These are phyloP conservation scores for Saccharomycopsis sp. DNA, from an alignment of 805 yeast species.

Conservation along the genomic window DNA sequence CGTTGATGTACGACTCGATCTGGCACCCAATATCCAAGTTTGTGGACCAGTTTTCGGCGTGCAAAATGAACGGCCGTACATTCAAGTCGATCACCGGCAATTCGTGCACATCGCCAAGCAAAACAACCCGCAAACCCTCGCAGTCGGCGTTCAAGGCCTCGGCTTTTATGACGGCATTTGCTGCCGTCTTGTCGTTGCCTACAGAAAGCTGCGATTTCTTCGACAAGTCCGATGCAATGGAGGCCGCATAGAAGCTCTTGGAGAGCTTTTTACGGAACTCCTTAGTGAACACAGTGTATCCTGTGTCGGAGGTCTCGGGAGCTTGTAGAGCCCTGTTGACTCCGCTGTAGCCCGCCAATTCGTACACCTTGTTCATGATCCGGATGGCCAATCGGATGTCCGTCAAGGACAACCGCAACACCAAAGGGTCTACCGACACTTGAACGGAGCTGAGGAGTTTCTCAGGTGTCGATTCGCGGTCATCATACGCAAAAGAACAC, in stretches of 20 bases:
- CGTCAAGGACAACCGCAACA: constrained; percentile 75
- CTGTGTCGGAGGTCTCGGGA: constrained; percentile 21
- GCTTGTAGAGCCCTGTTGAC: constrained; percentile 24
- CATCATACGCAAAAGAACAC: constrained; percentile 64
- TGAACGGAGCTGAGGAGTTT: constrained; percentile 58
- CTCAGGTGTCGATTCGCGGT: constrained; percentile 54
- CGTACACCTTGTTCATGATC: constrained; percentile 68
- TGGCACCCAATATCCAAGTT: constrained; percentile 65
- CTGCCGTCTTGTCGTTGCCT: constrained; percentile 22
- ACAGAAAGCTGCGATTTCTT: constrained; percentile 25
- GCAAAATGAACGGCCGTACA: constrained; percentile 59
- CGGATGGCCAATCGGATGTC: constrained; percentile 77
- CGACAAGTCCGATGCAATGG: constrained; percentile 48
- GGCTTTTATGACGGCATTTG: constrained; percentile 48
- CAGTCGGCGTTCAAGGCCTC: constrained; percentile 62
- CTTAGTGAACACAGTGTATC: constrained; percentile 44
- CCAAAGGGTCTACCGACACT: constrained; percentile 69
- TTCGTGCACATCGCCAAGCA: constrained; percentile 88
- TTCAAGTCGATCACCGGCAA: constrained; percentile 78
- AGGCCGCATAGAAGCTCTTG: constrained; percentile 53
- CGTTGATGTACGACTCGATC: constrained; percentile 60
- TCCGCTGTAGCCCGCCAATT: constrained; percentile 31
- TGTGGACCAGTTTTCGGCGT: constrained; percentile 80
- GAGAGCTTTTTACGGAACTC: constrained; percentile 56
- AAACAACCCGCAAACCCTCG: constrained; percentile 72